These are phyloP conservation scores for Debaryomyces tyrocola DNA, from an alignment of 805 yeast genomes.

Conservation along the genomic window DNA sequence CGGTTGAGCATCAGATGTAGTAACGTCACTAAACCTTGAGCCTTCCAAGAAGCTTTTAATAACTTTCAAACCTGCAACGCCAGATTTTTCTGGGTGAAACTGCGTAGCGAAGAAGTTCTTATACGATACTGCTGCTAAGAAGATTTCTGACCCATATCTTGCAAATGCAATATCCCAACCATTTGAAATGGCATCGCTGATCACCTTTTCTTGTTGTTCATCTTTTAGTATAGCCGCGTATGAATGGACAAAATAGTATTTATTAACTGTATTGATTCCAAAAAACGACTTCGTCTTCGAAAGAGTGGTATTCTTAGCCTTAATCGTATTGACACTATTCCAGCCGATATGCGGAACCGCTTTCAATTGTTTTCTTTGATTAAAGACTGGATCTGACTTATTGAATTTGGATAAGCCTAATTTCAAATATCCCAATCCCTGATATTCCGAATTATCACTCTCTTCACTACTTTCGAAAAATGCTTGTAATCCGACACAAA, in stretches of 20 bases:
- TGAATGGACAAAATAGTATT: conserved; percentile 94
- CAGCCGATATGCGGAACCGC: conserved; percentile 98
- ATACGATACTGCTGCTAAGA: conserved; percentile 76
- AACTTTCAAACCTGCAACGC: conserved; percentile 80
- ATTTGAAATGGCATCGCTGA: conserved; percentile 24
- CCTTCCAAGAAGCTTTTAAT: conserved; percentile 69
- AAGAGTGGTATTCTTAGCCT: conserved; percentile 20
- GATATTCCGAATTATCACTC: conserved; percentile 55
- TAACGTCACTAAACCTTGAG: conserved; percentile 25
- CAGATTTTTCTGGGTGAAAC: conserved; percentile 99
- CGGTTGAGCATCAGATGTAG: conserved; percentile 17
- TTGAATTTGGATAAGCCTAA: conserved; percentile 55
- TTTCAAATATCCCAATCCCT: conserved; percentile 53
- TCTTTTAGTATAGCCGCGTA: conserved; percentile 71
- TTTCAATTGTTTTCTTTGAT: conserved; percentile 44
- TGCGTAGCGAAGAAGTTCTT: conserved; percentile 92
- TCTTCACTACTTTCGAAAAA: conserved; percentile 77
- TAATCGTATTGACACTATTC: conserved; percentile 54
- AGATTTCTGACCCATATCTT: conserved; percentile 73
- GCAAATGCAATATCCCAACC: conserved; percentile 77
- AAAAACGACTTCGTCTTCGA: conserved; percentile 41
- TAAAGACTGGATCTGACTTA: conserved; percentile 33
- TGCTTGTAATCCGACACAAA: conserved; percentile 94
- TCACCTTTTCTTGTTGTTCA: conserved; percentile 21
- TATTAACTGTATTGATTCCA: conserved; percentile 63